phyloP scores from a whole-genome alignment of 768 basidiomycete species.

The Podaxis sp. region DNA sequence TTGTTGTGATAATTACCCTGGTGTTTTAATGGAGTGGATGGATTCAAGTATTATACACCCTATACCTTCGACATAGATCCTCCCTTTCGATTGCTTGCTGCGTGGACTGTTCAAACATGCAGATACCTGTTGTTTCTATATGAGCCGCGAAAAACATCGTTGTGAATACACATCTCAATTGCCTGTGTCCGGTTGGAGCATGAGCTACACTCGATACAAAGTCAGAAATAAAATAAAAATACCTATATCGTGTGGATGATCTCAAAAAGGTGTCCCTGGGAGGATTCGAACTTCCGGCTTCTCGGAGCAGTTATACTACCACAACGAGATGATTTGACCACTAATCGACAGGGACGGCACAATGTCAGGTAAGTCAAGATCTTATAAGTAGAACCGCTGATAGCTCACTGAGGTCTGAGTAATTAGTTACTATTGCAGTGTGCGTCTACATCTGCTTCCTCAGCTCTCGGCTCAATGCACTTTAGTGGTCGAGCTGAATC shows the following conservation, averaged over 20 bases:
- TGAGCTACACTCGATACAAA: too few relatives aligned
- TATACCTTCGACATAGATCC: constrained; percentile 5
- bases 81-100: background rate
- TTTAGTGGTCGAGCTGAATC: too few relatives aligned
- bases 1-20: background rate
- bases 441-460: too few relatives aligned
- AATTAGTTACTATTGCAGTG: too few relatives aligned
- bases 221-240: background rate
- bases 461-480: too few relatives aligned
- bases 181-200: too few relatives aligned
- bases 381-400: background rate
- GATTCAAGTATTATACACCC: background rate
- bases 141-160: too few relatives aligned
- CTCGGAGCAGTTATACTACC: constrained; percentile 16
- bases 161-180: too few relatives aligned
- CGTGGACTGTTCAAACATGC: background rate
- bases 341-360: constrained; percentile 21
- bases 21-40: constrained; percentile 1
- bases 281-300: constrained; percentile 24
- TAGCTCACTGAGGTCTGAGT: too few relatives aligned
- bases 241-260: too few relatives aligned
- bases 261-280: constrained; percentile 19
- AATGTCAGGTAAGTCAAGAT: background rate
- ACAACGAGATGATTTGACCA: constrained; percentile 24
- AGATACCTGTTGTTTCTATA: background rate